phyloP scores from a whole-genome alignment of 768 basidiomycete genomes.

The Sistotremastrum niveocremeum region DNA sequence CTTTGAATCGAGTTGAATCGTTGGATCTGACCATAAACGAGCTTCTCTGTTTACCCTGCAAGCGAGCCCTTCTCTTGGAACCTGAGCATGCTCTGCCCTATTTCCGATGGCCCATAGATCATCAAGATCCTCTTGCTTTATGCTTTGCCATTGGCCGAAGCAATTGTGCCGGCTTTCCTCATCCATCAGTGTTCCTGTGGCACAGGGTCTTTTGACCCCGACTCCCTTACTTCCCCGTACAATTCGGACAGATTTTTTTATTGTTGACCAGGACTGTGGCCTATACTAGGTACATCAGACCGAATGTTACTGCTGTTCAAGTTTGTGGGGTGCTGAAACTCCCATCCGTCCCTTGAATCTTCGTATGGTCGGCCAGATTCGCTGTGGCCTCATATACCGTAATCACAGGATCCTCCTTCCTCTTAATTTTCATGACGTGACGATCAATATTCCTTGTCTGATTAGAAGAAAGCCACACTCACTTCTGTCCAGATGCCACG shows the following conservation, averaged over 20 bases:
- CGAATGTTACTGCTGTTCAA: conserved; percentile 7
- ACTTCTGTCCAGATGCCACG: conserved; percentile 74
- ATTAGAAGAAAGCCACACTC: conserved; percentile 5
- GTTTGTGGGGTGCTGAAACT: conserved; percentile 34
- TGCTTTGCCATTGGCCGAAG: background rate
- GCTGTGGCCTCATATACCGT: conserved; percentile 84
- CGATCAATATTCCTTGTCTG: background rate
- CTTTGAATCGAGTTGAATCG: too few relatives aligned
- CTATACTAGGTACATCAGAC: background rate
- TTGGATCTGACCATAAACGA: too few relatives aligned
- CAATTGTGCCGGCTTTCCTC: conserved; percentile 1
- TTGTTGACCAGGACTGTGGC: background rate
- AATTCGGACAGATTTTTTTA: background rate
- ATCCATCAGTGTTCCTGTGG: background rate
- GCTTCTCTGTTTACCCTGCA: too few relatives aligned
- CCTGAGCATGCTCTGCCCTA: too few relatives aligned
- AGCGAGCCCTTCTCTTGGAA: too few relatives aligned
- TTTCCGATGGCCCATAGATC: too few relatives aligned
- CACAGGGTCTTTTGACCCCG: background rate
- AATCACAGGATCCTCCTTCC: conserved; percentile 64
- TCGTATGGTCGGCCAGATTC: conserved; percentile 77
- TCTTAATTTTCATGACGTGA: conserved; percentile 26
- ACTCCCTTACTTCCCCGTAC: background rate
- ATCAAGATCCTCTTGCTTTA: too few relatives aligned
- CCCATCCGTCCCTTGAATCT: conserved; percentile 69